Evolutionary conservation across 805 yeast genomes (phyloP).

Genomic region (Ogataea saltuana): DNA sequence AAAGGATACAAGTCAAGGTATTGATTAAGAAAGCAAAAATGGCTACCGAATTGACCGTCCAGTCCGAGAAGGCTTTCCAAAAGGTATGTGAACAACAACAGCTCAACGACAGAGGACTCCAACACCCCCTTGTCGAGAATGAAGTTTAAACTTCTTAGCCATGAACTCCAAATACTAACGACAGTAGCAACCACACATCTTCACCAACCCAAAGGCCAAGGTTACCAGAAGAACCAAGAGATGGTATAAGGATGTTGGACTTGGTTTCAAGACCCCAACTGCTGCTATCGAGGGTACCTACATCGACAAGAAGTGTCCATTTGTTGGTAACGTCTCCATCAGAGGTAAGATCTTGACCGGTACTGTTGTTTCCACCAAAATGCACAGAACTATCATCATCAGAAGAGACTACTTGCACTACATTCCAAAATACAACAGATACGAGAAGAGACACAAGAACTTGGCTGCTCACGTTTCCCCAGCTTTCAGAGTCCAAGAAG

Average conservation of each 20-base stretch:
- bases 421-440: slow-evolving; percentile 99
- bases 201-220: slow-evolving; percentile 99
- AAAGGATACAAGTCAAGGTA: slow-evolving; percentile 2
- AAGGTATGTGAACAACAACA: slow-evolving; percentile 65
- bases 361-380: slow-evolving; percentile 99
- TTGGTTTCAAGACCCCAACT: slow-evolving; percentile 99
- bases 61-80: slow-evolving; percentile 99
- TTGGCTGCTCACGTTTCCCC: slow-evolving; percentile 99
- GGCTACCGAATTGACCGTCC: slow-evolving; percentile 99
- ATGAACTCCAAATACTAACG: background rate
- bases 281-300: slow-evolving; percentile 97
- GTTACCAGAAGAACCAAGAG: slow-evolving; percentile 98
- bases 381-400: slow-evolving; percentile 99
- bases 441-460: slow-evolving; percentile 99
- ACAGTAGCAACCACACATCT: slow-evolving; percentile 97
- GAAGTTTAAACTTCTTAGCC: too few relatives aligned
- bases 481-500: slow-evolving; percentile 99
- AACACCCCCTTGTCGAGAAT: too few relatives aligned
- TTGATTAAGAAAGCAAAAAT: slow-evolving; percentile 48
- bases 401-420: slow-evolving; percentile 99
- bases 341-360: slow-evolving; percentile 99
- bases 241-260: slow-evolving; percentile 99
- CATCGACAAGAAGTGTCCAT: slow-evolving; percentile 99
- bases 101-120: background rate
- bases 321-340: slow-evolving; percentile 94